These are phyloP conservation scores for Helicocarpus griseus DNA, from an alignment of 2,329 filamentous ascomycete species.

Conservation along the genomic window DNA sequence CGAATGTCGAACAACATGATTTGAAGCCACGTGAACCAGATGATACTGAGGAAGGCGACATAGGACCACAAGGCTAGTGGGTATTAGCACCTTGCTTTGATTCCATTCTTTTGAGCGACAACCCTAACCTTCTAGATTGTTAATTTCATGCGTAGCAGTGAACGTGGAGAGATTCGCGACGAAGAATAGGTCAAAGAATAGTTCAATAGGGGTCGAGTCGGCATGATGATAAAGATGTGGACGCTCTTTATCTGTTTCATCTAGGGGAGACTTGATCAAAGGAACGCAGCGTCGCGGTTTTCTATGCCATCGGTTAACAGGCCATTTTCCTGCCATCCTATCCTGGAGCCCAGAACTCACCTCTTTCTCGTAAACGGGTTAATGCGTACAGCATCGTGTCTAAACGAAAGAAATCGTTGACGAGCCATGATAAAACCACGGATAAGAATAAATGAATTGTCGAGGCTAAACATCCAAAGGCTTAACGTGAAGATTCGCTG, in stretches of 20 bases:
- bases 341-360: constrained; percentile 16
- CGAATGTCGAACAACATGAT: constrained; percentile 56
- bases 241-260: constrained; percentile 14
- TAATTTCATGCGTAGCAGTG: constrained; percentile 46
- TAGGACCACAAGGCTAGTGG: constrained; percentile 34
- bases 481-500: neutral
- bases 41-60: constrained; percentile 47
- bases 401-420: constrained; percentile 23
- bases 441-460: neutral
- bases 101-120: neutral
- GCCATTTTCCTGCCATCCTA: neutral
- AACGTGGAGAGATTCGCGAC: constrained; percentile 58
- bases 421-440: constrained; percentile 18
- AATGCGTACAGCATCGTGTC: constrained; percentile 17
- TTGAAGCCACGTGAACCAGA: constrained; percentile 60
- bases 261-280: constrained; percentile 28
- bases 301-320: constrained; percentile 1
- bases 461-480: neutral
- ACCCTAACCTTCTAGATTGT: constrained; percentile 24
- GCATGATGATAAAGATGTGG: constrained; percentile 32
- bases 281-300: constrained; percentile 17
- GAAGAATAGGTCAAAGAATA: constrained; percentile 53
- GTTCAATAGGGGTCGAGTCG: constrained; percentile 47
- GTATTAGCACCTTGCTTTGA: neutral
- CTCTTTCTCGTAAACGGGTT: constrained; percentile 9